Evolutionary conservation across 306 rosid genomes (phyloP).

Genomic region (Vigna radiata): DNA sequence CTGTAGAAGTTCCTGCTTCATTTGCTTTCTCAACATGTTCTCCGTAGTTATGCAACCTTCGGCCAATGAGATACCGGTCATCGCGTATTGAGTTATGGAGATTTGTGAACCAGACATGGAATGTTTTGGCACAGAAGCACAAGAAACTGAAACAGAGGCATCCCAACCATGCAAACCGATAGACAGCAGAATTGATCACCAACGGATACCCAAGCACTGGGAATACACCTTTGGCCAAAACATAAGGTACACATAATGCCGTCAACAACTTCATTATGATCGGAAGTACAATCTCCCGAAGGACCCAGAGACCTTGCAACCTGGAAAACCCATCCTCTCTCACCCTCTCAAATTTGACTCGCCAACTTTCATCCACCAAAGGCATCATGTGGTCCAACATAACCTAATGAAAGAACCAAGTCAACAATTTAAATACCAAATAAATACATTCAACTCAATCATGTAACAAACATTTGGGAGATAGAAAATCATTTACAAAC

Average conservation of each 20-base stretch:
- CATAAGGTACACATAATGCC: slow-evolving; percentile 91
- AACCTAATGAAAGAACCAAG: slow-evolving; percentile 61
- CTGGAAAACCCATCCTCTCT: slow-evolving; percentile 97
- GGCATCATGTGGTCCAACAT: slow-evolving; percentile 99
- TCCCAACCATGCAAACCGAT: slow-evolving; percentile 97
- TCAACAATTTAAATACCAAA: slow-evolving; percentile 33
- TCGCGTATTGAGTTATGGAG: slow-evolving; percentile 98
- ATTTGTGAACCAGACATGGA: slow-evolving; percentile 98
- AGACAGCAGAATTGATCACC: slow-evolving; percentile 94
- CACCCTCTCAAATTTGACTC: slow-evolving; percentile 91
- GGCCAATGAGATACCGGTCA: slow-evolving; percentile 91
- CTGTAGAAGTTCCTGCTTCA: slow-evolving; percentile 52
- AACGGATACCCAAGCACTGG: slow-evolving; percentile 94
- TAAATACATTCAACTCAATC: slow-evolving; percentile 22
- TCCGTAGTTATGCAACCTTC: slow-evolving; percentile 94
- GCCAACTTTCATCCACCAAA: slow-evolving; percentile 92
- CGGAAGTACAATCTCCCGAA: slow-evolving; percentile 93
- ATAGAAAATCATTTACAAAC: slow-evolving; percentile 7
- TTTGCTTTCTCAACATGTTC: slow-evolving; percentile 58
- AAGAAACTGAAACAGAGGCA: slow-evolving; percentile 85
- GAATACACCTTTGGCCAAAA: slow-evolving; percentile 90
- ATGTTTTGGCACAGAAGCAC: slow-evolving; percentile 93
- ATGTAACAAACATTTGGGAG: not conserved
- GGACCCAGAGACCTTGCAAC: slow-evolving; percentile 97
- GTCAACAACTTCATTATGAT: slow-evolving; percentile 94